A percentile compares a stretch with the other conserved stretches of the same genome.
phyloP scores from a whole-genome alignment of 2,329 filamentous ascomycete genomes.

The Pseudogymnoascus sp. region DNA sequence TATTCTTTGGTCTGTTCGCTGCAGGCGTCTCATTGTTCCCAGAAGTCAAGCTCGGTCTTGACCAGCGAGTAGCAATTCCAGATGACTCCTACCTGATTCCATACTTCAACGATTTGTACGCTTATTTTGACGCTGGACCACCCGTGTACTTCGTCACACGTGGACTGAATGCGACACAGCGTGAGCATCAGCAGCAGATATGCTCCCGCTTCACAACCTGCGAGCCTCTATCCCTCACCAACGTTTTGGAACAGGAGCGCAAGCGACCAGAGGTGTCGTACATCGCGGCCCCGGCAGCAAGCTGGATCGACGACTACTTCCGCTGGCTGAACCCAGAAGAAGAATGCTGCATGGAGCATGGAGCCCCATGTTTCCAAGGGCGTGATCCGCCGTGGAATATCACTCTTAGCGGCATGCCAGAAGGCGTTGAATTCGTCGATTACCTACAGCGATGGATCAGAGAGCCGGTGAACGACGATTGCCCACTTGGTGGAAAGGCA shows the following conservation, averaged over 20 bases:
- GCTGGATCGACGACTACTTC: slow-evolving; percentile 96
- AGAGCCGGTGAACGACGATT: slow-evolving; percentile 71
- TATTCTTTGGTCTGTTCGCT: slow-evolving; percentile 84
- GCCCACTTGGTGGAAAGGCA: slow-evolving; percentile 80
- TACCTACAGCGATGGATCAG: slow-evolving; percentile 79
- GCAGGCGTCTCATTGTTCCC: slow-evolving; percentile 79
- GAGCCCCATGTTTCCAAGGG: slow-evolving; percentile 67
- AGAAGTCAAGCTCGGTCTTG: slow-evolving; percentile 74
- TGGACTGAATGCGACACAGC: slow-evolving; percentile 68
- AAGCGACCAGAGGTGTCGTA: slow-evolving; percentile 84
- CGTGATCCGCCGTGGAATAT: slow-evolving; percentile 81
- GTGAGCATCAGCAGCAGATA: slow-evolving; percentile 70
- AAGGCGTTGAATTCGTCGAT: slow-evolving; percentile 80
- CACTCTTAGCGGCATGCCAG: slow-evolving; percentile 82
- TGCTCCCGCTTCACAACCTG: slow-evolving; percentile 91
- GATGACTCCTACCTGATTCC: slow-evolving; percentile 90
- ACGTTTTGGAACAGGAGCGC: slow-evolving; percentile 87
- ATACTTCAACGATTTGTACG: slow-evolving; percentile 94
- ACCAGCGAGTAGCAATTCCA: slow-evolving; percentile 90
- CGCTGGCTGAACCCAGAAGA: slow-evolving; percentile 88
- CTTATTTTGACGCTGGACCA: slow-evolving; percentile 83
- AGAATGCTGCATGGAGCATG: slow-evolving; percentile 62
- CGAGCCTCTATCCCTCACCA: slow-evolving; percentile 72
- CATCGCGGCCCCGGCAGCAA: slow-evolving; percentile 79
- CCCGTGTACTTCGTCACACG: slow-evolving; percentile 94